Evolutionary conservation across 1,284 basidiomycete genomes (phyloP).

Genomic region (Chiua sp.): DNA sequence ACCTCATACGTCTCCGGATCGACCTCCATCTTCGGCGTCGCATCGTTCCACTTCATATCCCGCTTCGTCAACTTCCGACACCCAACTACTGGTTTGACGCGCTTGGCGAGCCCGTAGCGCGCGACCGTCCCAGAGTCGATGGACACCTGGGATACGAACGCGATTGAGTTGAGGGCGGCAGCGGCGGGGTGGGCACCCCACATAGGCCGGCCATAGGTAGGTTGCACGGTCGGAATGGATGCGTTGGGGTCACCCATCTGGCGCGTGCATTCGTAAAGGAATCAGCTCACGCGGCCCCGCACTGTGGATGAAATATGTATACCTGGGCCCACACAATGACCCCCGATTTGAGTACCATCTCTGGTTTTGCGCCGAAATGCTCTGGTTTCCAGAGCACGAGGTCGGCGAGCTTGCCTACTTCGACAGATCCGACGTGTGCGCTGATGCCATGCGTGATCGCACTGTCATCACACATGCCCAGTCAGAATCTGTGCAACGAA

Average conservation of each 20-base stretch:
- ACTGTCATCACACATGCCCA: constrained; percentile 43
- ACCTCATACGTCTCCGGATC: constrained; percentile 96
- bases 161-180: constrained; percentile 81
- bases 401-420: constrained; percentile 87
- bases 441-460: constrained; percentile 95
- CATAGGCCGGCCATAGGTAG: constrained; percentile 87
- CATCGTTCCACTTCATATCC: constrained; percentile 94
- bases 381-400: constrained; percentile 95
- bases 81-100: constrained; percentile 74
- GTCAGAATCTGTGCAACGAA: no score
- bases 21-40: constrained; percentile 83
- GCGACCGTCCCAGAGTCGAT: constrained; percentile 66
- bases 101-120: constrained; percentile 80
- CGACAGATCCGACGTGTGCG: constrained; percentile 87
- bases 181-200: constrained; percentile 82
- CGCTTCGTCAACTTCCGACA: constrained; percentile 83
- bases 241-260: constrained; percentile 95
- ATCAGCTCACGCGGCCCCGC: no score
- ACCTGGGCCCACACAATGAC: constrained; percentile 92
- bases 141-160: constrained; percentile 86
- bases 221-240: constrained; percentile 94
- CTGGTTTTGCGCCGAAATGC: constrained; percentile 91
- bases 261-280: not conserved
- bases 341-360: constrained; percentile 94
- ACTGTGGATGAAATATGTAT: constrained; percentile 22